These are phyloP conservation scores for Chamaenerion angustifolium DNA, from an alignment of 345 rosid species.

Conservation along the genomic window DNA sequence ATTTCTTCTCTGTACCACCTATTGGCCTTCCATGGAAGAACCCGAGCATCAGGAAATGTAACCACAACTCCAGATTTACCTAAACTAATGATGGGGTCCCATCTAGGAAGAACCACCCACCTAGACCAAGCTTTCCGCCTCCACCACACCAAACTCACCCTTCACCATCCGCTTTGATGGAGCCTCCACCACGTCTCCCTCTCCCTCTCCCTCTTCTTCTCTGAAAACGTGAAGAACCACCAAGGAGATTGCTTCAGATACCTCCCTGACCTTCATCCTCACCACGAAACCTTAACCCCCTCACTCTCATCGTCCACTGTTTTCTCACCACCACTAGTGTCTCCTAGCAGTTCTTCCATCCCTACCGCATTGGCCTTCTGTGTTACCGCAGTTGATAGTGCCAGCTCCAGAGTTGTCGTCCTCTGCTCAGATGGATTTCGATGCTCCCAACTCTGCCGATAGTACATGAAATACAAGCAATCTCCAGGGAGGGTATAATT, in stretches of 20 bases:
- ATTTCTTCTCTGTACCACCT: conserved; percentile 62
- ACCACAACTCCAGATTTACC: conserved; percentile 56
- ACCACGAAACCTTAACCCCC: conserved; percentile 50
- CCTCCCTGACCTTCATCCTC: conserved; percentile 61
- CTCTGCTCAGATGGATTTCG: conserved; percentile 36
- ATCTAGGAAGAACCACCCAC: conserved; percentile 80
- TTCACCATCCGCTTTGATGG: conserved; percentile 35
- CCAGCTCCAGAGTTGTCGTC: conserved; percentile 33
- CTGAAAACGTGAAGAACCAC: conserved; percentile 64
- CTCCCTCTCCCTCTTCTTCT: conserved; percentile 35
- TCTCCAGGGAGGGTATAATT: conserved; percentile 62
- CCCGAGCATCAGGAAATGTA: conserved; percentile 55
- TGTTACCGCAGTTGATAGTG: conserved; percentile 44
- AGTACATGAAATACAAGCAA: conserved; percentile 63
- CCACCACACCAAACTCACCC: conserved; percentile 73
- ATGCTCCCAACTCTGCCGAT: conserved; percentile 57
- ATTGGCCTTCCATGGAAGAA: conserved; percentile 60
- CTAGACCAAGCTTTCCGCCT: conserved; percentile 65
- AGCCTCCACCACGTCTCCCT: conserved; percentile 50
- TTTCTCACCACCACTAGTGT: conserved; percentile 10
- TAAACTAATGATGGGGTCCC: conserved; percentile 38
- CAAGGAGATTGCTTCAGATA: conserved; percentile 55
- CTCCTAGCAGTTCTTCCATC: conserved; percentile 31
- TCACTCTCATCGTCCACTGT: conserved; percentile 17
- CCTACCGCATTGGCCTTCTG: conserved; percentile 45